Conservation (phyloP, 2,329 filamentous ascomycete genomes). For the Ophiosphaerella narmari region DNA sequence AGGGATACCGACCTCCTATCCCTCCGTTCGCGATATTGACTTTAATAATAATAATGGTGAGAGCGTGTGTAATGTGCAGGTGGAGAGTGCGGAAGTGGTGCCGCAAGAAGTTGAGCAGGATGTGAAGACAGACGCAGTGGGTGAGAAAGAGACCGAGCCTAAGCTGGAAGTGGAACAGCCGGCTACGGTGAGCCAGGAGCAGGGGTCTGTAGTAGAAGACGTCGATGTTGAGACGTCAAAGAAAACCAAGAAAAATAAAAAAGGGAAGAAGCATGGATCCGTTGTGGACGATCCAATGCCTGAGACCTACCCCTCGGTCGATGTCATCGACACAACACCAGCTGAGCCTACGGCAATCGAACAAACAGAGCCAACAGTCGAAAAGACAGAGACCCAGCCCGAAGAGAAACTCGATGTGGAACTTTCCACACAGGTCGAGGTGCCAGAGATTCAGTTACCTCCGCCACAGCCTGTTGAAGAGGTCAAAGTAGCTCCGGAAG, state of each 20-base stretch:
- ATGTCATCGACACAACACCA: not conserved
- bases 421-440: not conserved
- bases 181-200: not conserved
- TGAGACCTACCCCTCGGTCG: conserved; percentile 4
- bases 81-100: conserved; percentile 6
- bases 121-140: not conserved
- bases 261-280: conserved; percentile 18
- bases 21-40: conserved; percentile 28
- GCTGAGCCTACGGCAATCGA: not conserved
- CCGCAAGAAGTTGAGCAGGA: not conserved
- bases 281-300: conserved; percentile 11
- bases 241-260: conserved; percentile 22
- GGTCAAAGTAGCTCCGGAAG: conserved; percentile 1
- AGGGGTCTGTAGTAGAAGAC: conserved; percentile 6
- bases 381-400: not conserved
- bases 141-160: conserved; percentile 3
- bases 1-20: conserved; percentile 36
- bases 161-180: conserved; percentile 3
- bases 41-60: conserved; percentile 26
- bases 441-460: not conserved
- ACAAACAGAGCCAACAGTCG: not conserved
- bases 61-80: conserved; percentile 5
- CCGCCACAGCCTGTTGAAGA: conserved; percentile 1
- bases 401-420: conserved; percentile 5
- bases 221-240: conserved; percentile 12